A percentile compares a stretch with the other conserved stretches of the same genome.
phyloP scores from a whole-genome alignment of 345 rosid species.

The Eucalyptus curtisii region DNA sequence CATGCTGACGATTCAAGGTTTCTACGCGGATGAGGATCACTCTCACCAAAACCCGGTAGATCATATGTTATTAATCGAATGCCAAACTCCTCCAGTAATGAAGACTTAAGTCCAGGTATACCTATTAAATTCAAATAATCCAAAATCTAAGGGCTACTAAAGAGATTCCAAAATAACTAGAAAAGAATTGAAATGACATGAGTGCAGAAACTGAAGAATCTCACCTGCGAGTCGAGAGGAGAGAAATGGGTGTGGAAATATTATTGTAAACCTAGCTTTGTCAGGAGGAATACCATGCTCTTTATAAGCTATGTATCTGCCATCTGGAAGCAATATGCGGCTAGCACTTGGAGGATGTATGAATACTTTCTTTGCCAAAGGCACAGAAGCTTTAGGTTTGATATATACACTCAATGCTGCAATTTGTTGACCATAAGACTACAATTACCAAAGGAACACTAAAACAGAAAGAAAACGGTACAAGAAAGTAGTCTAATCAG shows the following conservation, averaged over 20 bases:
- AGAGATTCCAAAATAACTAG: background rate
- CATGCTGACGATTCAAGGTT: constrained; percentile 52
- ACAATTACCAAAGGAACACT: background rate
- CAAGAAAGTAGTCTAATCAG: background rate
- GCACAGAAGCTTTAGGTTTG: constrained; percentile 5
- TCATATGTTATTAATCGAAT: constrained; percentile 49
- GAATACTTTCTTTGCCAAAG: constrained; percentile 23
- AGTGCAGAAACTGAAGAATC: background rate
- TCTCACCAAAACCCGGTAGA: constrained; percentile 82
- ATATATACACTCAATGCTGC: constrained; percentile 31
- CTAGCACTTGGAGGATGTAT: constrained; percentile 55
- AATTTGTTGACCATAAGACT: background rate
- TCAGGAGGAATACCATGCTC: constrained; percentile 48
- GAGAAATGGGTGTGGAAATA: constrained; percentile 54
- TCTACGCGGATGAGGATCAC: constrained; percentile 52
- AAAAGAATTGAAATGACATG: background rate
- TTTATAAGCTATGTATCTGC: constrained; percentile 53
- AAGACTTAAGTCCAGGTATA: constrained; percentile 53
- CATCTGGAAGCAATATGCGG: constrained; percentile 56
- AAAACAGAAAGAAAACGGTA: background rate
- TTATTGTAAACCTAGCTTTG: constrained; percentile 43
- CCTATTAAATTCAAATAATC: constrained; percentile 11
- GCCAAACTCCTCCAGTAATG: constrained; percentile 60
- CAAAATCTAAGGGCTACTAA: background rate
- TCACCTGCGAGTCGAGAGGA: constrained; percentile 69